Conservation (phyloP, 352 stramenopile genomes). For the Pythium pyrilobum region DNA sequence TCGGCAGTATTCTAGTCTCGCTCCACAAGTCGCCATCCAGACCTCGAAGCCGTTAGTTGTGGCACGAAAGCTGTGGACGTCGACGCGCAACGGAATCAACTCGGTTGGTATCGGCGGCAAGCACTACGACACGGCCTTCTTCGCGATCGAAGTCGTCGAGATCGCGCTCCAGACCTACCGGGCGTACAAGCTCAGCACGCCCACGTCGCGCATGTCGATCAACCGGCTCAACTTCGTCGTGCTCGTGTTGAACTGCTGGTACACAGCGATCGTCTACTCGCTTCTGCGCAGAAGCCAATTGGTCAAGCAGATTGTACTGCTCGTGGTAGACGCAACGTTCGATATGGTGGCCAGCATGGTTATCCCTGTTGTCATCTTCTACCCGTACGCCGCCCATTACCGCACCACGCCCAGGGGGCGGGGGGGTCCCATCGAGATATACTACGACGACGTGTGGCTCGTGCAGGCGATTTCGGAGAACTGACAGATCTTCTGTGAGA, state of each 20-base stretch:
- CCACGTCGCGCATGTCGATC: not conserved
- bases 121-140: not conserved
- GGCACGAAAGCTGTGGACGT: no score
- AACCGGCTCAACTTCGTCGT: not conserved
- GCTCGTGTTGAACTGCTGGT: not conserved
- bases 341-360: not conserved
- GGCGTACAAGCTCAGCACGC: not conserved
- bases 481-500: not conserved
- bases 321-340: not conserved
- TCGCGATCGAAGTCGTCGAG: not conserved
- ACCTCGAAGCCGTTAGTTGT: no score
- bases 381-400: not conserved
- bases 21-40: no score
- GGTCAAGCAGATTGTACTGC: not conserved
- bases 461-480: not conserved
- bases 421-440: not conserved
- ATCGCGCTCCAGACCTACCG: not conserved
- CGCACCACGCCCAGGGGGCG: not conserved
- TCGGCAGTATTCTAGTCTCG: no score
- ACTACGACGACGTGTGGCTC: not conserved
- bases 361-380: not conserved
- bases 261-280: not conserved
- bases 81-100: no score
- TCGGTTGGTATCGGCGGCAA: no score
- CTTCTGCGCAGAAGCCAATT: not conserved